Evolutionary conservation across 352 stramenopile genomes (phyloP).

Genomic region (Globisporangium carolinianum): DNA sequence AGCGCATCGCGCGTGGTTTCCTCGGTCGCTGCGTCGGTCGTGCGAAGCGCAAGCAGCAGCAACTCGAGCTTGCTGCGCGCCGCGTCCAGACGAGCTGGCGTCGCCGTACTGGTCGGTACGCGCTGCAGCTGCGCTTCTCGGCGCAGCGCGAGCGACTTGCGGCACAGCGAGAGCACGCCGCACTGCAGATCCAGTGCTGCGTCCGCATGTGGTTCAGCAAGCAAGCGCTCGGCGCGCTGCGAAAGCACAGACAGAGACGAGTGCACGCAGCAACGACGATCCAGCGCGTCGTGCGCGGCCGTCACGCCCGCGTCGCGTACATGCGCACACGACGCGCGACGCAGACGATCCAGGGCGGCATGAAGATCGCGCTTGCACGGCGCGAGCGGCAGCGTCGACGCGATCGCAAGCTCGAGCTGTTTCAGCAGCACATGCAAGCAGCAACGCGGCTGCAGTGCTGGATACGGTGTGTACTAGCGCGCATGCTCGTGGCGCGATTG

Average conservation of each 20-base stretch:
- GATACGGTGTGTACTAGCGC: slow-evolving; percentile 18
- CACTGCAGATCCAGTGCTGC: slow-evolving; percentile 33
- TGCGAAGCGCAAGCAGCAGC: slow-evolving; percentile 8
- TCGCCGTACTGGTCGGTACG: slow-evolving; percentile 29
- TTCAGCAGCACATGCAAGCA: slow-evolving; percentile 9
- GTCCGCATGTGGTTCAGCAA: slow-evolving; percentile 21
- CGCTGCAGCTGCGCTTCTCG: slow-evolving; percentile 41
- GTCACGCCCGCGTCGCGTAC: slow-evolving; percentile 14
- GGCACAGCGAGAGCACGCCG: slow-evolving; percentile 18
- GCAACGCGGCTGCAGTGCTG: slow-evolving; percentile 32
- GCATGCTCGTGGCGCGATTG: slow-evolving; percentile 17
- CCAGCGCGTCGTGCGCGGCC: slow-evolving; percentile 27
- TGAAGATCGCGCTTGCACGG: slow-evolving; percentile 29
- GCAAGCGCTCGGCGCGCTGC: background rate
- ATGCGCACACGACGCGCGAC: slow-evolving; percentile 15
- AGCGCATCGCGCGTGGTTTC: slow-evolving; percentile 37
- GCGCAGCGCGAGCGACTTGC: slow-evolving; percentile 33
- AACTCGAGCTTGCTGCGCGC: slow-evolving; percentile 24
- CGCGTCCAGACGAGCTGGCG: slow-evolving; percentile 48
- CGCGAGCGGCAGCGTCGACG: slow-evolving; percentile 13
- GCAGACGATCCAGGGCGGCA: slow-evolving; percentile 35
- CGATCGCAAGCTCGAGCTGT: slow-evolving; percentile 7
- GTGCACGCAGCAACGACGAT: slow-evolving; percentile 23
- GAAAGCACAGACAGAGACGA: background rate
- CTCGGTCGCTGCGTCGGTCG: slow-evolving; percentile 18